Base-by-base conservation (phyloP, 2,329 filamentous ascomycete genomes). In the Venturia carpophila region DNA sequence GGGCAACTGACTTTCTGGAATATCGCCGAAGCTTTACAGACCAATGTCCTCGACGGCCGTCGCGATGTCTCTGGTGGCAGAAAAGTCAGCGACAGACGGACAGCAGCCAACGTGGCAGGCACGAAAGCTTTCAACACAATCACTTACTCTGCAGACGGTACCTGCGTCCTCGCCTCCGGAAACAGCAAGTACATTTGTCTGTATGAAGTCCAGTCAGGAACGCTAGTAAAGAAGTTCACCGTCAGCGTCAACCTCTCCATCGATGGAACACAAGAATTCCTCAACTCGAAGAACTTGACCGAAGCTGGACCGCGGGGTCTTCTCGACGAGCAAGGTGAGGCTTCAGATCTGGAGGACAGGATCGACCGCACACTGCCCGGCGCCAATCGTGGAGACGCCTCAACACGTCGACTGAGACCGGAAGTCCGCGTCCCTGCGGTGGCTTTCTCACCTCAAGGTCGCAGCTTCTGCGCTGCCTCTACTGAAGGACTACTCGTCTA, bases 161-260 rank as follows among this genome's bases (percentile, higher is more conserved):
- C 86, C 68, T 97, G 94, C 71, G 81, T 99, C 13, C 80, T 99
- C 49, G 94, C 93, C 0, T 92, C 86, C 60, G 94, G 94, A 41
- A 96, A 94, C 80, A 97, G 92, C 86, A 99, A 99, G 79, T 97
- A 96, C 75, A 97, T 99, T 63, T 97, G 94, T 74, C 77, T 99
- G 66, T 99, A 99, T 77, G 93, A 95, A n/a, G 91, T 96, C 41
- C 87, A 87, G 66, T 96, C 93, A 0, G 92, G 94, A 75, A 91
- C 94, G 0, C 79, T 99, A 13, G 80, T 97, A 65, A 96, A 95
- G 75, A 97, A 97, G 74, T 99, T 89, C 73, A 97, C 93, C 1
- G 92, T 97, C 71, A 96, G 91, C 70, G 85, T 96, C 72, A 99
- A 99, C 75, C 81, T 97, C n/a, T 96, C 92, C 1, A 80, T 99